Conservation (phyloP, 352 stramenopile species). For the Globisporangium rhizosaccharum region DNA sequence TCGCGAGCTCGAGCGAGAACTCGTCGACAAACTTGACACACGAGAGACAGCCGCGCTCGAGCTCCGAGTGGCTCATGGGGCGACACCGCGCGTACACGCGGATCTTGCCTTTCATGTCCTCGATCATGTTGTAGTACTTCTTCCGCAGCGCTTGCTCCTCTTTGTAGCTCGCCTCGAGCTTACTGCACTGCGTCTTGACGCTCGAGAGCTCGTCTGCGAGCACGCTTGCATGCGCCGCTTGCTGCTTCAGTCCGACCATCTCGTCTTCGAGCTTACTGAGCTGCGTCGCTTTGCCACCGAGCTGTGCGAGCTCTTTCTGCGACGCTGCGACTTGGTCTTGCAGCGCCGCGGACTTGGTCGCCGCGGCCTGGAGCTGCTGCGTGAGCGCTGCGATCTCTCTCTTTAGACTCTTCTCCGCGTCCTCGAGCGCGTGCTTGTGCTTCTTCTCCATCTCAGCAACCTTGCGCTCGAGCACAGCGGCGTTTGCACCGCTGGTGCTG, state of each 20-base stretch:
- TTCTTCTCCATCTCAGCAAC: conserved; percentile 79
- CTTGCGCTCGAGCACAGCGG: conserved; percentile 40
- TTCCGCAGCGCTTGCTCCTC: conserved; percentile 89
- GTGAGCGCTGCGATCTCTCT: conserved; percentile 38
- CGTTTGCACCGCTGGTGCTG: conserved; percentile 14
- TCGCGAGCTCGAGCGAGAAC: conserved; percentile 83
- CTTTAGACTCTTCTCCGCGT: conserved; percentile 50
- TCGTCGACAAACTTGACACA: conserved; percentile 75
- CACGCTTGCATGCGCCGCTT: conserved; percentile 43
- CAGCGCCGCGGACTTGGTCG: conserved; percentile 32
- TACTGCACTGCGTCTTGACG: conserved; percentile 27
- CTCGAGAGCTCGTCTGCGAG: conserved; percentile 40
- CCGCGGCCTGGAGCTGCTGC: conserved; percentile 46
- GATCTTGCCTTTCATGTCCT: conserved; percentile 96
- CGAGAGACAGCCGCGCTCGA: conserved; percentile 63
- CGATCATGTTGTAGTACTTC: conserved; percentile 95
- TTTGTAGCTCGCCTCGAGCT: conserved; percentile 74
- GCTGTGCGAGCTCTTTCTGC: conserved; percentile 37
- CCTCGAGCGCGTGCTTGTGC: conserved; percentile 62
- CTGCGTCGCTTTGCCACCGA: conserved; percentile 45
- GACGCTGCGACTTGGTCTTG: conserved; percentile 44
- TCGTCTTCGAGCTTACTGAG: conserved; percentile 62
- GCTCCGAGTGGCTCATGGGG: conserved; percentile 86
- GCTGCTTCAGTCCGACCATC: conserved; percentile 36
- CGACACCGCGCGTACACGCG: conserved; percentile 89